Evolutionary conservation across 2,329 filamentous ascomycete species (phyloP).

Genomic region (Fusarium sp.): DNA sequence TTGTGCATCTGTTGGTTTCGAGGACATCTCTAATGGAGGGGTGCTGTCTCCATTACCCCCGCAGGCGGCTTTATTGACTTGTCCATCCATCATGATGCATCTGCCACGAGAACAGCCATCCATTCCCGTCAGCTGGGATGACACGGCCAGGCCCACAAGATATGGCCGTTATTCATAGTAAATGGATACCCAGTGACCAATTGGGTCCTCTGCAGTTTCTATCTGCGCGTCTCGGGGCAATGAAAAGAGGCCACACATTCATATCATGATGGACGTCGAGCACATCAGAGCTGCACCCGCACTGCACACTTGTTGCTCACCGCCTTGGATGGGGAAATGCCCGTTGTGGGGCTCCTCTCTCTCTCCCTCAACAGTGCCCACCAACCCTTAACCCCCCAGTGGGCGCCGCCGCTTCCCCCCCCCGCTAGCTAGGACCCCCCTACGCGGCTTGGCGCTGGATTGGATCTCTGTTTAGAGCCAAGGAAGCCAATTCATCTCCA

Average conservation of each 20-base stretch:
- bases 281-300: background rate
- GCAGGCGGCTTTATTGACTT: background rate
- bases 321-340: constrained; percentile 39
- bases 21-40: background rate
- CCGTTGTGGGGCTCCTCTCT: constrained; percentile 37
- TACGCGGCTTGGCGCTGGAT: constrained; percentile 35
- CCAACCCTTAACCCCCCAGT: constrained; percentile 24
- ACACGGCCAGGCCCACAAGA: background rate
- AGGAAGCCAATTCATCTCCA: constrained; percentile 35
- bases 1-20: background rate
- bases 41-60: background rate
- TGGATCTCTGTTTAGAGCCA: constrained; percentile 33
- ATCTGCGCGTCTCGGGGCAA: background rate
- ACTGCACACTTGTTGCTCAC: constrained; percentile 26
- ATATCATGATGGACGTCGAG: constrained; percentile 8
- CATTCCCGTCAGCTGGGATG: background rate
- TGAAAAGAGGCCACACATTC: constrained; percentile 2
- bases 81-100: background rate
- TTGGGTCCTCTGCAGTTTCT: background rate
- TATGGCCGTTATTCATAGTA: background rate
- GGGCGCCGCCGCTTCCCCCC: background rate
- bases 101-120: background rate
- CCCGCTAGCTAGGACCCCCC: constrained; percentile 31
- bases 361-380: constrained; percentile 5
- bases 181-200: background rate